phyloP scores from a whole-genome alignment of 345 rosid genomes.

The Linum lewisii region DNA sequence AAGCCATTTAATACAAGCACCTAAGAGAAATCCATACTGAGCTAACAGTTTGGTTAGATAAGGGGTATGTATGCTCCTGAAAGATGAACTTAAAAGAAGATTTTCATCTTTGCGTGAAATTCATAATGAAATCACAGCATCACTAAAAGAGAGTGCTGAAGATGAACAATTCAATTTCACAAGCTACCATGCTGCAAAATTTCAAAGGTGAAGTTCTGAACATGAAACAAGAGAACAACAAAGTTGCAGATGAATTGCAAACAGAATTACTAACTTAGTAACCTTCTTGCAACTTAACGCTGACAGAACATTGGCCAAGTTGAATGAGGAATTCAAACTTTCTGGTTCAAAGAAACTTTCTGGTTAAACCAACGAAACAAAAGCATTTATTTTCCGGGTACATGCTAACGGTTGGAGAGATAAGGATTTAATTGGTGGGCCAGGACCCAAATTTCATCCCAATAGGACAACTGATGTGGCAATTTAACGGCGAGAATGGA shows the following conservation, averaged over 20 bases:
- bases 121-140: conserved; percentile 58
- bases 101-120: conserved; percentile 53
- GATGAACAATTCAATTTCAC: conserved; percentile 84
- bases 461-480: too few species aligned
- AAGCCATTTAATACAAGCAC: conserved; percentile 70
- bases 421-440: too few species aligned
- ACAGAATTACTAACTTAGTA: conserved; percentile 45
- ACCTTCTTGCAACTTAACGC: conserved; percentile 34
- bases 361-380: conserved; percentile 64
- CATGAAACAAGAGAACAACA: conserved; percentile 85
- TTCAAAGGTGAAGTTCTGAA: conserved; percentile 74
- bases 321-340: conserved; percentile 49
- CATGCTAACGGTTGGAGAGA: background rate
- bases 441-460: too few species aligned
- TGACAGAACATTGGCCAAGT: conserved; percentile 32
- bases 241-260: conserved; percentile 50
- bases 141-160: conserved; percentile 32
- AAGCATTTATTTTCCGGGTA: conserved; percentile 55
- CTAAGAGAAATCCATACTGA: conserved; percentile 57
- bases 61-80: conserved; percentile 37
- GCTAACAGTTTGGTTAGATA: conserved; percentile 63
- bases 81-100: conserved; percentile 57
- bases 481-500: too few species aligned
- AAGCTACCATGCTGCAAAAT: conserved; percentile 87
- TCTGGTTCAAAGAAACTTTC: conserved; percentile 34